phyloP scores from a whole-genome alignment of 176 grass and related monocot genomes.

The Aegilops tauschii region DNA sequence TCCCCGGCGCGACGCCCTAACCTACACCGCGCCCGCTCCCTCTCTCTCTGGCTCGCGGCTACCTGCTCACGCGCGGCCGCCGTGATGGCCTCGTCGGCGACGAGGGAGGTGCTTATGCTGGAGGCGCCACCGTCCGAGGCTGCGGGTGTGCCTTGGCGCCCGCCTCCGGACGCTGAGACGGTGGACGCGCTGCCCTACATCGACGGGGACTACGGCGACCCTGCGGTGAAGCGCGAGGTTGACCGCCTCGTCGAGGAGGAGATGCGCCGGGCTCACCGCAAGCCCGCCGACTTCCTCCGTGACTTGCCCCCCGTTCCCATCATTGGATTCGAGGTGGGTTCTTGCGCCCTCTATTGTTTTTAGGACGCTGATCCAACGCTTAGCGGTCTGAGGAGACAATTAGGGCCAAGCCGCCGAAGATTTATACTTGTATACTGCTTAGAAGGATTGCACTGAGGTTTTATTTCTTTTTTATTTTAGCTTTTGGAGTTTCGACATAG shows the following conservation, averaged over 20 bases:
- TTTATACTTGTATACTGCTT: background rate
- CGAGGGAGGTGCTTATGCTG: constrained; percentile 81
- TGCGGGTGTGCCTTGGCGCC: constrained; percentile 36
- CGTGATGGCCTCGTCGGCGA: constrained; percentile 43
- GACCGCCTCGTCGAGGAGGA: constrained; percentile 91
- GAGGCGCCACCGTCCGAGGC: constrained; percentile 64
- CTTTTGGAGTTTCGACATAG: background rate
- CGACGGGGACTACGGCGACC: constrained; percentile 89
- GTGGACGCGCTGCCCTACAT: constrained; percentile 96
- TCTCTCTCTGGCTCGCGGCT: background rate
- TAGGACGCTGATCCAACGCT: background rate
- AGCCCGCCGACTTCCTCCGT: constrained; percentile 91
- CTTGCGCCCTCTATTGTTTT: background rate
- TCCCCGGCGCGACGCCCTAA: constrained; percentile 3
- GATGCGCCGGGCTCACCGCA: constrained; percentile 69
- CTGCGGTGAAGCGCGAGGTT: constrained; percentile 78
- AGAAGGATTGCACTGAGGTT: background rate
- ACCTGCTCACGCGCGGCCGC: background rate
- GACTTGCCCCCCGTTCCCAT: constrained; percentile 72
- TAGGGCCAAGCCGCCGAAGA: background rate
- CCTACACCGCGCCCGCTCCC: background rate
- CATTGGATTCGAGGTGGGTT: constrained; percentile 59
- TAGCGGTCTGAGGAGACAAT: background rate
- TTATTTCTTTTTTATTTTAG: background rate
- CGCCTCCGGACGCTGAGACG: constrained; percentile 63